Base-by-base conservation (phyloP, 495 filamentous ascomycete species). In the Penicillium desertorum region DNA sequence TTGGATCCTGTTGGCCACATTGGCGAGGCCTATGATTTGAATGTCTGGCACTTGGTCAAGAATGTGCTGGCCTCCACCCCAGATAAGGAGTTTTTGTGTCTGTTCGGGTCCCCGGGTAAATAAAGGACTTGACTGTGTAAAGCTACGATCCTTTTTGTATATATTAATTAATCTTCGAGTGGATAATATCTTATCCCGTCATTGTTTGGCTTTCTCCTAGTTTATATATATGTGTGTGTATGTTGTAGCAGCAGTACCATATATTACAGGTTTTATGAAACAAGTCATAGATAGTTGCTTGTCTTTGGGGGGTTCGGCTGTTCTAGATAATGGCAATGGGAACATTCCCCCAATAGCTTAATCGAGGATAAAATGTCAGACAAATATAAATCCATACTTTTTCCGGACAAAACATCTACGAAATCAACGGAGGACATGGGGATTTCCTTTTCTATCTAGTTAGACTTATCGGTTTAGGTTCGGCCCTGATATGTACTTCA, bases 41-140 rank as follows among this genome's bases (percentile, higher is more conserved):
- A 80, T 62, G 77, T 83, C 2, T 82, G 80, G 79, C 74, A 81
- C 32, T 57, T 83, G 64, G 73, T 83, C 19, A 66, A 77, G 49
- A 82, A 82, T 57, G 81, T 76, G 37, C 55, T 83, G 42, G 73
- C 78, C 39, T 71, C 62, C 12, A 68, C 65, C 25, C 71, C 70
- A n/a, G 23, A 68, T 10, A 55, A 69, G 23, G 51, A 70, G 57
- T 78, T 78, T 48, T 9, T 66, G 9, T 76, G 75, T 57, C 41
- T 74, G 36, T 5, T 70, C 45, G 75, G 73, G 4, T 74, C 73
- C 2, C 72, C 75, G 5, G 72, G 73, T 19, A 76, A 70, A 55
- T 71, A 64, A 44, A 23, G 2, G 25, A 1, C 22, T 27, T 32
- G 5, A 9, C 27, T 52, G 4, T 11, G 1, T 7, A 8, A 53